Evolutionary conservation across 2,329 filamentous ascomycete genomes (phyloP).

Genomic region (Sarocladium brachiariae): DNA sequence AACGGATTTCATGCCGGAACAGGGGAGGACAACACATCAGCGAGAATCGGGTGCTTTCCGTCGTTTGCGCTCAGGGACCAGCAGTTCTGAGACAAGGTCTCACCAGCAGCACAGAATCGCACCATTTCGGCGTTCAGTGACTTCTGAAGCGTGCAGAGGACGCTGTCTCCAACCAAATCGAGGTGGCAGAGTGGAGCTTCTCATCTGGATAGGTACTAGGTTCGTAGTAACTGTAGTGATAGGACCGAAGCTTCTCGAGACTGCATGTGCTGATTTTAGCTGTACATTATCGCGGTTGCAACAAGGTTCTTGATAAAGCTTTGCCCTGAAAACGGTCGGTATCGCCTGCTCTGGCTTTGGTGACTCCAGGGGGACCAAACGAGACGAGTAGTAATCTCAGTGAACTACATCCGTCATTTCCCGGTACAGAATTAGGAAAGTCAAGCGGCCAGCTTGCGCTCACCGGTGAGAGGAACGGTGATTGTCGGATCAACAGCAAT

Average conservation of each 20-base stretch:
- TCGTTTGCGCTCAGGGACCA: background rate
- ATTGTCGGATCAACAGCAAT: background rate
- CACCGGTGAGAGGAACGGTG: background rate
- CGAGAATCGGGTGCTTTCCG: background rate
- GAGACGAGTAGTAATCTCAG: no score
- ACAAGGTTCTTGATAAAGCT: conserved; percentile 3
- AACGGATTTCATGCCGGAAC: background rate
- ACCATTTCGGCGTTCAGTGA: background rate
- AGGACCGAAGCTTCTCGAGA: background rate
- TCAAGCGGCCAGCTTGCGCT: background rate
- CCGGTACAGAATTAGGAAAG: no score
- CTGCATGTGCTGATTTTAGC: background rate
- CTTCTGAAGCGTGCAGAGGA: no score
- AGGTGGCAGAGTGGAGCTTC: background rate
- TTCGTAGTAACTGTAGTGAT: background rate
- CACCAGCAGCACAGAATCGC: background rate
- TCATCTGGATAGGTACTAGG: background rate
- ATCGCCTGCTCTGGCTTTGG: no score
- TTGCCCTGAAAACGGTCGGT: background rate
- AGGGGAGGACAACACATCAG: background rate
- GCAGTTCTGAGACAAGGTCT: conserved; percentile 6
- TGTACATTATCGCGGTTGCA: background rate
- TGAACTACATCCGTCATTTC: background rate
- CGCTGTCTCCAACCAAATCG: no score
- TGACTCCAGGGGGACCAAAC: no score